These are phyloP conservation scores for Lodderomyces jiufengensis DNA, from an alignment of 1,139 yeast genomes.

Conservation along the genomic window DNA sequence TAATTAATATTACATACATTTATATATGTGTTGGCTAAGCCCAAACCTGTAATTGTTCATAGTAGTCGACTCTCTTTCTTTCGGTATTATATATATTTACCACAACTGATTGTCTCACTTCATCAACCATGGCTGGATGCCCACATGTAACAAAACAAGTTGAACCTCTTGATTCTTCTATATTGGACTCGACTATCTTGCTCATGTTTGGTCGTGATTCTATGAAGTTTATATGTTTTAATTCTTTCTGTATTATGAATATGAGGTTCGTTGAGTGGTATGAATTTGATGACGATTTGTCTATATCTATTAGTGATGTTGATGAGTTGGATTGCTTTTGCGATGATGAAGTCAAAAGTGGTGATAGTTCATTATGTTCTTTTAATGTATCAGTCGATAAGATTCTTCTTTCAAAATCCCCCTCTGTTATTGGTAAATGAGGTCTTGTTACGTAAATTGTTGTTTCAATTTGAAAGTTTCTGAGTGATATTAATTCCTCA, in stretches of 20 bases:
- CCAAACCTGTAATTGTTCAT: conserved; percentile 46
- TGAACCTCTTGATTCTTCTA: conserved; percentile 36
- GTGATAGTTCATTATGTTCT: conserved; percentile 3
- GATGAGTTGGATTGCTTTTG: not conserved
- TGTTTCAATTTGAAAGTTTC: conserved; percentile 28
- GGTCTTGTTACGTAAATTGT: conserved; percentile 47
- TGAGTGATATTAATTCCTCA: conserved; percentile 42
- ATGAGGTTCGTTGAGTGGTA: not conserved
- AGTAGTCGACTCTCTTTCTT: conserved; percentile 42
- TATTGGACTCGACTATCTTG: conserved; percentile 31
- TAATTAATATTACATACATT: not conserved
- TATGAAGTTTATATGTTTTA: conserved; percentile 34
- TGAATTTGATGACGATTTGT: too few relatives aligned
- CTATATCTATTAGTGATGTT: too few relatives aligned
- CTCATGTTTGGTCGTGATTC: conserved; percentile 46
- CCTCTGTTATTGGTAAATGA: conserved; percentile 4
- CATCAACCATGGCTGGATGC: conserved; percentile 50
- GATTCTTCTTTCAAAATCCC: conserved; percentile 3
- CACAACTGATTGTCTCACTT: conserved; percentile 34
- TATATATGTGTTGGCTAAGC: conserved; percentile 21
- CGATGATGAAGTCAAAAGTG: not conserved
- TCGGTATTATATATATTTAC: conserved; percentile 23
- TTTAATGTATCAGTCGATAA: not conserved
- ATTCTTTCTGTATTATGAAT: conserved; percentile 15
- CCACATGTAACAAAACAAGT: conserved; percentile 48